Evolutionary conservation across 2,329 filamentous ascomycete species (phyloP), one percentile per base, ranked within the genome.

Genomic region (Tympanopsis confertula): DNA sequence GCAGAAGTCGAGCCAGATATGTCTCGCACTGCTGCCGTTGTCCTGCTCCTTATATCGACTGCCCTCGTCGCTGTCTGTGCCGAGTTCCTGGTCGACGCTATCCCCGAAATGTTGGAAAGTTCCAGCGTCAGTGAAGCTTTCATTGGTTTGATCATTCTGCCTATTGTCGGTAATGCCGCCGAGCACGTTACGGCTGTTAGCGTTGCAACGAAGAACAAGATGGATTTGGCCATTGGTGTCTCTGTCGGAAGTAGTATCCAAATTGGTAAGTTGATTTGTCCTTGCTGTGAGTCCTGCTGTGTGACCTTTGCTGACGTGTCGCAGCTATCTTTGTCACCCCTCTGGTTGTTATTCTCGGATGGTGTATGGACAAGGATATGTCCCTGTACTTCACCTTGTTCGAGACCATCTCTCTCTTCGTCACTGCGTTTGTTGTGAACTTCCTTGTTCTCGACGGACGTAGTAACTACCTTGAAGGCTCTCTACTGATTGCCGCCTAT

Each of bases 341-440:
- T 1, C 61, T 84, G 14, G 69, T 83, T 20, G 79, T 85, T 20
- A 74, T 84, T 18, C 62, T 84, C 15, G 80, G 78, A n/a, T 85
- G 80, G 80, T 70, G 69, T 42, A 70, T 83, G 55, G 59, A 68
- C 42, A 71, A 71, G 42, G 66, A 78, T n/a, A 83, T 85, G 78
- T 73, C 81, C 19, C 68, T 93, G 22, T 87, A 89, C 63, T 93
- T 93, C 57, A 86, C 86, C 42, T 70, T 86, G 36, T 94, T 93
- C 58, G 86, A 93, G 69, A 93, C 86, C 0, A 82, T 91, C 17
- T 85, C 82, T 40, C 72, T 93, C 50, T 93, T 93, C 57, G 76
- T 89, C 37, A 83, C 78, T 37, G 79, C 86, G 5, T 78, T 93
- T 45, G 86, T 93, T 44, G 84, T 89, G 58, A 91, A 89, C 59